Evolutionary conservation across 257 asterid genomes (phyloP).

Genomic region (Solanum commersonii): DNA sequence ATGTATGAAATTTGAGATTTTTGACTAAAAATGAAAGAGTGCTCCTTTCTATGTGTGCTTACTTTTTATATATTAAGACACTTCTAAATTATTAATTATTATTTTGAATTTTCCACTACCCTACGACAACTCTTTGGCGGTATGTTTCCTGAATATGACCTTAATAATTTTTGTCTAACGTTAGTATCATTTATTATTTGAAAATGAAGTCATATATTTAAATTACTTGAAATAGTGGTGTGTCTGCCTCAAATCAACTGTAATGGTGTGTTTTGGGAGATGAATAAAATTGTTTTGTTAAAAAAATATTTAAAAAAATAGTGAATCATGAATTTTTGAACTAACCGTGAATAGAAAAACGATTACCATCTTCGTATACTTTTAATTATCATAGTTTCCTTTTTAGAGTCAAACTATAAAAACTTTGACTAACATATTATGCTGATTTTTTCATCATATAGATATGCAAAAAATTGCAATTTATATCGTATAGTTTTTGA

Average conservation of each 20-base stretch:
- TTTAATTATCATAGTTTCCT: too few species aligned
- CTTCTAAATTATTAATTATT: too few species aligned
- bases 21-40: accelerated
- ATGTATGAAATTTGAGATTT: accelerated
- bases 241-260: too few species aligned
- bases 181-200: neutral
- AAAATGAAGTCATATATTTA: neutral
- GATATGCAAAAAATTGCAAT: too few species aligned
- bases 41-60: neutral
- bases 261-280: too few species aligned
- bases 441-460: too few species aligned
- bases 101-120: neutral
- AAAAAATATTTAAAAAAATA: too few species aligned
- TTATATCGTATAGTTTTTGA: too few species aligned
- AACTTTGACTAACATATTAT: too few species aligned
- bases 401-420: too few species aligned
- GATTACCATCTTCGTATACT: neutral
- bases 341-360: neutral
- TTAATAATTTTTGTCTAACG: neutral
- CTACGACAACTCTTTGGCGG: too few species aligned
- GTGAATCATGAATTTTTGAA: neutral
- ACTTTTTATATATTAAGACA: neutral
- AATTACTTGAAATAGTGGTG: neutral
- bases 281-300: too few species aligned
- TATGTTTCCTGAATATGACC: neutral